Percentiles rank a stretch among this genome's conserved stretches.
These are phyloP conservation scores for Ceratobasidium theobromae DNA, from an alignment of 1,284 basidiomycete genomes.

Conservation along the genomic window DNA sequence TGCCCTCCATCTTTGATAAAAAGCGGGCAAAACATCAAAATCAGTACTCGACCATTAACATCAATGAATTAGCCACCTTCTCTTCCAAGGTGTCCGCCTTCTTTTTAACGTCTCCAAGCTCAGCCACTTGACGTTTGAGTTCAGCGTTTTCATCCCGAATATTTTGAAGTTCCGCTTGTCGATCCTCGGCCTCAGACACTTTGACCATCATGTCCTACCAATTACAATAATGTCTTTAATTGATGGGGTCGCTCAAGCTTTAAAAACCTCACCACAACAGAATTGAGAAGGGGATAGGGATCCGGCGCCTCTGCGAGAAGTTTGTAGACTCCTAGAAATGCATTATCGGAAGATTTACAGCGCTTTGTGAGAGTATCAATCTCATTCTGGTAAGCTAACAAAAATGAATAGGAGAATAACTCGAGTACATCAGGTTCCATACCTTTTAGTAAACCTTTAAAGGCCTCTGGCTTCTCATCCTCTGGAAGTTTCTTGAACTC, in stretches of 20 bases:
- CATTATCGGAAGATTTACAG: constrained; percentile 87
- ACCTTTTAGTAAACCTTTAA: constrained; percentile 89
- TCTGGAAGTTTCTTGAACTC: constrained; percentile 94
- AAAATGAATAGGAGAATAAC: constrained; percentile 8
- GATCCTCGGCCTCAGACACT: constrained; percentile 73
- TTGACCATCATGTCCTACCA: constrained; percentile 84
- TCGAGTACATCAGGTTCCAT: constrained; percentile 34
- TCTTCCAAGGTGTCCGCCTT: constrained; percentile 80
- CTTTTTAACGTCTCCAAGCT: constrained; percentile 74
- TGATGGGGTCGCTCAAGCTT: not conserved
- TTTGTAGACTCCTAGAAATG: constrained; percentile 93
- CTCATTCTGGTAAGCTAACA: constrained; percentile 87
- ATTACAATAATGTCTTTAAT: not conserved
- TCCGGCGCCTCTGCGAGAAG: constrained; percentile 92
- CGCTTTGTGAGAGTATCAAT: constrained; percentile 94
- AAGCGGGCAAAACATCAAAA: not conserved
- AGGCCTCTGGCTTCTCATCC: constrained; percentile 76
- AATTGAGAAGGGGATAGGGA: constrained; percentile 93
- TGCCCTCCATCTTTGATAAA: constrained; percentile 76
- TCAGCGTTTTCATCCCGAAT: constrained; percentile 79
- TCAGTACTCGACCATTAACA: not conserved
- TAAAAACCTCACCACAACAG: constrained; percentile 68
- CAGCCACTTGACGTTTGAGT: constrained; percentile 67
- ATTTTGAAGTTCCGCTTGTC: constrained; percentile 70
- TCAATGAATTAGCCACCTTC: constrained; percentile 56